Evolutionary conservation across 345 rosid species (phyloP).

Genomic region (Kernera saxatilis): DNA sequence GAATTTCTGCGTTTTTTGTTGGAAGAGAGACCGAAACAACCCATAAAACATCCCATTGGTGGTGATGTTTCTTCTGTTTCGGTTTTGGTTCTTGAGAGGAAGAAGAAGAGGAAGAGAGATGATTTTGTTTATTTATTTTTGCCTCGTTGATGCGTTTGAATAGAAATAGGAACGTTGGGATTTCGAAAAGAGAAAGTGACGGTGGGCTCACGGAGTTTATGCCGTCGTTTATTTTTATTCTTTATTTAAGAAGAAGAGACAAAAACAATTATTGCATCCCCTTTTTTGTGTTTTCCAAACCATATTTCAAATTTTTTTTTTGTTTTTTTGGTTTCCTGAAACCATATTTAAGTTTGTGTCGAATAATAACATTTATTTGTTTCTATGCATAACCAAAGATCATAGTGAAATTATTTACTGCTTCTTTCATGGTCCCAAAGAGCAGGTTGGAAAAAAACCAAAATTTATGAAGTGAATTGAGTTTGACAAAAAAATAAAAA

Average conservation of each 20-base stretch:
- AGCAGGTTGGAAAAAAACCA: no score
- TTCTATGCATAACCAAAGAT: not conserved
- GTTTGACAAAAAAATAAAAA: no score
- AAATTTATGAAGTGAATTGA: not conserved
- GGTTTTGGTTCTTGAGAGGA: not conserved
- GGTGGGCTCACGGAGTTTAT: constrained; percentile 35
- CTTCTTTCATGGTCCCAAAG: no score
- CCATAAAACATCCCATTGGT: constrained; percentile 79
- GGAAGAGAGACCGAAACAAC: constrained; percentile 72
- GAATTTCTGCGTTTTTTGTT: constrained; percentile 51
- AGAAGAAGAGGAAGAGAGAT: not conserved
- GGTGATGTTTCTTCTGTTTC: constrained; percentile 11
- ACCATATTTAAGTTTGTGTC: not conserved
- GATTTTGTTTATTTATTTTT: not conserved
- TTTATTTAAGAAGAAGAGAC: constrained; percentile 22
- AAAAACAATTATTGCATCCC: constrained; percentile 1
- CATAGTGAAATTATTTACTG: not conserved
- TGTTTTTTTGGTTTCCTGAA: not conserved
- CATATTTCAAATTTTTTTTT: no score
- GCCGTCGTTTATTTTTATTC: not conserved
- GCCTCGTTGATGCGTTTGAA: constrained; percentile 18
- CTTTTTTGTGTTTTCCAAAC: not conserved
- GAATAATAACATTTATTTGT: not conserved
- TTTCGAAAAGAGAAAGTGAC: constrained; percentile 13
- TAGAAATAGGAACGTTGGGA: constrained; percentile 70